phyloP scores from a whole-genome alignment of 225 moss, liverwort and hornwort genomes.

The Pseudisothecium myosuroides region DNA sequence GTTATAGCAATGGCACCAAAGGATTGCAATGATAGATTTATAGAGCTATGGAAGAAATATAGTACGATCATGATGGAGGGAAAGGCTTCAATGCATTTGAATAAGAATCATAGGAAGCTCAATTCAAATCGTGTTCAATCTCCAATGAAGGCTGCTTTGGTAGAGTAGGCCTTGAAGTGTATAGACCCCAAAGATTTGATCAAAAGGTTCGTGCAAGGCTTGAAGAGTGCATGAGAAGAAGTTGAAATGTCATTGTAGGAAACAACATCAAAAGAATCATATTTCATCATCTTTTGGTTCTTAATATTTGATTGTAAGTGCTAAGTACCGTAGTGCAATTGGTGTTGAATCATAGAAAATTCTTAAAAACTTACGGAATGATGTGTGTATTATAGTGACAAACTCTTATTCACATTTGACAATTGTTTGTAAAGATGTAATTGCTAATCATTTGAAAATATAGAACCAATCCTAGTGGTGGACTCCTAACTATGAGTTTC shows the following conservation, averaged over 20 bases:
- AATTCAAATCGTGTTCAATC: background rate
- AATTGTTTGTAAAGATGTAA: background rate
- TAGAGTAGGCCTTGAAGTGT: background rate
- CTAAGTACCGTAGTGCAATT: background rate
- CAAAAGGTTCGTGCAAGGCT: background rate
- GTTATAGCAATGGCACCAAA: background rate
- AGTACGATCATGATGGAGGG: rapidly evolving
- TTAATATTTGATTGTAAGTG: background rate
- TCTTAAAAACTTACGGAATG: background rate
- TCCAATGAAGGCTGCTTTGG: rapidly evolving
- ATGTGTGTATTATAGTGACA: background rate
- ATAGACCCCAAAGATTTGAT: background rate
- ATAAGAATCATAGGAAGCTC: background rate
- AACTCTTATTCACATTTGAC: background rate
- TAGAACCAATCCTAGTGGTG: background rate
- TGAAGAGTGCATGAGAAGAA: background rate
- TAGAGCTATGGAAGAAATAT: background rate
- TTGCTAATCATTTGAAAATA: background rate
- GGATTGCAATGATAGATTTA: background rate
- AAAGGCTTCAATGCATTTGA: background rate
- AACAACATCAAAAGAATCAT: background rate
- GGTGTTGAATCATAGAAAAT: background rate
- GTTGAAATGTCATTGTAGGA: background rate
- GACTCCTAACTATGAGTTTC: background rate
- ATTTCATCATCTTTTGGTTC: background rate